Evolutionary conservation across 495 filamentous ascomycete genomes (phyloP), one percentile per base, ranked within the genome.

Genomic region (Daldinia concentrica): DNA sequence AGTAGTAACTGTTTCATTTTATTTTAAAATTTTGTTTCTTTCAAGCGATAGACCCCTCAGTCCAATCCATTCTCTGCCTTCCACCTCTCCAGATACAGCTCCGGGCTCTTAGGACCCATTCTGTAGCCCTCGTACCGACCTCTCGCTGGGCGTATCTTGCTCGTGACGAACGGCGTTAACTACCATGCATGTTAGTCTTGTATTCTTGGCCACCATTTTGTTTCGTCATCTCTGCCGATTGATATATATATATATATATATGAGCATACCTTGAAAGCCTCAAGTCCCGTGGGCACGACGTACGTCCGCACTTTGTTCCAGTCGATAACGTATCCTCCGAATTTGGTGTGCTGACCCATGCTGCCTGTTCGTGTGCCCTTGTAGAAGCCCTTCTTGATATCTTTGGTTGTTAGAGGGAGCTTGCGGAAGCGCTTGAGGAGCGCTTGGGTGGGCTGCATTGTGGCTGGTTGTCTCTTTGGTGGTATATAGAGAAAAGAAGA

Each of bases 371-470:
- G 86, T 66, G 88, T 98, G 77, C 96, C 96, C 84, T 98, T 98
- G 88, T 98, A 98, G 87, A 90, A 99, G 56, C 93, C 95, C 78
- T 94, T 93, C 77, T 91, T 91, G 82, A 92, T 89, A 78, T 92
- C 88, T 82, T 99, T 99, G 68, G 95, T 98, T 4, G 92, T 97
- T 61, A 99, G 85, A 19, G 84, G 82, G 48, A 92, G 82, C 58
- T 90, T 89, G 76, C 91, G 89, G 72, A 80, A 86, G 54, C 85
- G 85, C 78, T 84, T 84, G 71, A 87, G 85, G 78, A 97, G 90
- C 37, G 86, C 77, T 63, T 88, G 81, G 19, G 95, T 91, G 15
- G 94, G 91, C 80, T 91, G 85, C 87, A 89, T 89, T 24, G 66
- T 77, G 72, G 56, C 27, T 22, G 54, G 27, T 62, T 48, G 41